Base-by-base conservation (phyloP, 352 stramenopile species). In the Globisporangium abappressorium region DNA sequence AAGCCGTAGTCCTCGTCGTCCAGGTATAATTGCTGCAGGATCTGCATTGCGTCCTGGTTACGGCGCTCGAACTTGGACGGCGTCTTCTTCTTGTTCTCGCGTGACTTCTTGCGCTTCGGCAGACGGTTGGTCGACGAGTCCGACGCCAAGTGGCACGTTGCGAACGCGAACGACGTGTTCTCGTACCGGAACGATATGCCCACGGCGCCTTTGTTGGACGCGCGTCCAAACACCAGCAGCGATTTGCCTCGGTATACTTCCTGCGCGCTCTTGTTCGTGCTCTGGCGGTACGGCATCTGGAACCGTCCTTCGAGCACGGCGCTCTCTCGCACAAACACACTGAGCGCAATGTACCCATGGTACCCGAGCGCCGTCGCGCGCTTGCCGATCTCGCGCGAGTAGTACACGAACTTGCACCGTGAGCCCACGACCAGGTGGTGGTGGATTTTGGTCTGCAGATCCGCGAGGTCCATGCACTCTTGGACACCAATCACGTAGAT, bases 291-390 rank as follows among this genome's bases (percentile, higher is more conserved):
- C 33, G 87, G 78, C 77, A 94, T 92, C 41, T 81, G 69, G 66
- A 96, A 94, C 15, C 80, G 78, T 1, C 83, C 84, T 8, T 84
- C 70, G 9, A 78, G 69, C 24, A 96, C 82, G 36, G 84, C 80
- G 34, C 77, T 84, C 61, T 87, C 74, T 26, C 82, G 72, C 14
- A 95, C 89, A 64, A 95, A 97, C 34, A 97, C 81, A 3, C 73
- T 93, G 26, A 96, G 70, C 0, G 88, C 90, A 62, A 97, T 97
- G 69, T 92, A 95, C 0, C 89, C 91, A 57, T 97, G 90, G 57
- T 93, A 97, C 0, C 88, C 87, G 0, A 97, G 66, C 8, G 86
- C 76, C 0, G 85, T 96, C 14, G 85, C 84, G 46, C 79, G 78
- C 57, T 87, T 93, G 55, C 89, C 90, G 24, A 97, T 97, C 65